A percentile compares a stretch with the other conserved stretches of the same genome.
These are phyloP conservation scores for Fusarium napiforme DNA, from an alignment of 2,329 filamentous ascomycete genomes.

Conservation along the genomic window DNA sequence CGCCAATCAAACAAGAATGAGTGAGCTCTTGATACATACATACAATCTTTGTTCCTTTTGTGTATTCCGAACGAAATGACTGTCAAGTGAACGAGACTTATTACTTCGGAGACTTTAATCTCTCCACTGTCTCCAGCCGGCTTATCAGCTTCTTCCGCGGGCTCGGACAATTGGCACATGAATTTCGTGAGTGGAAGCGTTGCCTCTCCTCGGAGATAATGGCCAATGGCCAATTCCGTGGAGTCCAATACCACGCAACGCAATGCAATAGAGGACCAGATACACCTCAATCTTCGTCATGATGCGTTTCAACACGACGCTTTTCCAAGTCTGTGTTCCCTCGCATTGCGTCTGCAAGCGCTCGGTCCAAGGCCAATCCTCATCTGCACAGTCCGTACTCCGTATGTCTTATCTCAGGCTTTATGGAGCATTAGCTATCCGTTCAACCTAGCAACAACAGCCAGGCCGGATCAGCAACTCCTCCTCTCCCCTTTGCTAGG, in stretches of 20 bases:
- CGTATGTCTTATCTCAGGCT: conserved; percentile 28
- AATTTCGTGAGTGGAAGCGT: background rate
- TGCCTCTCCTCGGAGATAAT: background rate
- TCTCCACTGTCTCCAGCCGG: background rate
- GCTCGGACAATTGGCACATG: conserved; percentile 8
- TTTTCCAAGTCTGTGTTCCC: conserved; percentile 25
- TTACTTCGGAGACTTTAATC: conserved; percentile 7
- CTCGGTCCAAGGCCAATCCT: conserved; percentile 16
- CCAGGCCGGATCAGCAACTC: background rate
- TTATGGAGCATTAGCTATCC: conserved; percentile 7
- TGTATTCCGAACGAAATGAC: conserved; percentile 4
- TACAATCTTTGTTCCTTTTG: conserved; percentile 3
- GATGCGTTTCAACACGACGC: conserved; percentile 22
- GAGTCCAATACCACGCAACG: background rate
- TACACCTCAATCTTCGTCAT: conserved; percentile 28
- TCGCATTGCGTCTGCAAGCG: conserved; percentile 21
- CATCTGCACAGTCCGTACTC: conserved; percentile 24
- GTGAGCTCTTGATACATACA: background rate
- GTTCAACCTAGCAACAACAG: background rate
- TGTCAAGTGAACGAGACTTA: background rate
- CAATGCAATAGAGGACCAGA: conserved; percentile 10
- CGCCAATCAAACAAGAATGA: conserved; percentile 13
- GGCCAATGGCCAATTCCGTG: background rate
- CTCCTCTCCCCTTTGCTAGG: background rate
- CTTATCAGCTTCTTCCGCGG: conserved; percentile 8